Base-by-base conservation (phyloP, 495 filamentous ascomycete species). In the Melanomma pulvis-pyrius region DNA sequence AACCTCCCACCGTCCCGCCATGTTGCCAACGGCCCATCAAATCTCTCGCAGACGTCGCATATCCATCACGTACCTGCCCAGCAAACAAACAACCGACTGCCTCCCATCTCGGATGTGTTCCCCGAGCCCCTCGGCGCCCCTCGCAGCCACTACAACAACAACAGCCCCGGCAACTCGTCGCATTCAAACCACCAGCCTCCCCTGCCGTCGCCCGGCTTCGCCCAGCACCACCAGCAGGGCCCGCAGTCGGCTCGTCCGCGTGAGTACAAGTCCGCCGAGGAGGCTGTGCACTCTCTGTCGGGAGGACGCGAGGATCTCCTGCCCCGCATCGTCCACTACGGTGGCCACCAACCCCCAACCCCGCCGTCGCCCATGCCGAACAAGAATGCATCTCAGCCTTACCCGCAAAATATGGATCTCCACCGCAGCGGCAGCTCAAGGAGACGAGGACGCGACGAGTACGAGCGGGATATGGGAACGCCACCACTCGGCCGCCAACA, bases 181-280 rank as follows among this genome's bases (percentile, higher is more conserved):
- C 90, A 96, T 68, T 86, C 89, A 1, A 87, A 87, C 61, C 74
- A 79, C 36, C 82, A 82, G 29, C 82, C 88, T 50, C 85, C 90
- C 0, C 86, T 96, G 44, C 88, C 92, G 17, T 92, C 90, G 5
- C 94, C 94, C 0, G 87, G 91, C 32, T 82, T 87, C 22, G 80
- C 83, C 1, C 77, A 47, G 32, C 70, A 65, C 51, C 72, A 66
- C 68, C 75, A 59, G 78, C 81, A 22, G 81, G 84, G 25, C 80
- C 82, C 69, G 11, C 61, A 65, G 4, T 68, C 68, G 15, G 55
- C 63, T 26, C 86, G 94, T 58, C 82, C 86, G 2, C 87, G 93
- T 41, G 94, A 98, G 74, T 97, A 96, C 74, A 90, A 90, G 63
- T 97, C 94, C 1, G 94, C 94, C 15, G 94, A 98, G 74, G 94